Evolutionary conservation across 2,329 filamentous ascomycete genomes (phyloP), one percentile per base, ranked within the genome.

Genomic region (Juglanconis oblonga): DNA sequence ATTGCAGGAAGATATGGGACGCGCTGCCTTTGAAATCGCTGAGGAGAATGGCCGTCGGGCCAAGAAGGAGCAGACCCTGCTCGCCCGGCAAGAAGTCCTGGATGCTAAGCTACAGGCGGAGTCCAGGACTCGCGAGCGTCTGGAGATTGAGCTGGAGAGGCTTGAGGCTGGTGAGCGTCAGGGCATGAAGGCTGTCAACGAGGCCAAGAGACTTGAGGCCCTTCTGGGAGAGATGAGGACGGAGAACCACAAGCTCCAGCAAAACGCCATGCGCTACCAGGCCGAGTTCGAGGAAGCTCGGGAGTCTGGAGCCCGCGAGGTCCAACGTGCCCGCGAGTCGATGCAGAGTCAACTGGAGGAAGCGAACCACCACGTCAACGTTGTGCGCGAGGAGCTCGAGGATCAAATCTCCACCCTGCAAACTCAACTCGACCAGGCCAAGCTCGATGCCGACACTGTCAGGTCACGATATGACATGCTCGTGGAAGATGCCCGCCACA

Each of bases 1-100:
- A 62, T 79, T 99, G 44, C 93, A 98, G 74, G 85, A 92, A 64
- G 92, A 97, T 67, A 94, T 98, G 88, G 84, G 87, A 36, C 81
- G 81, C 58, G 90, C 92, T 52, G 88, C 91, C 56, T 86, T 86
- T 51, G 89, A 96, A 63, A 87, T 97, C 63, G 87, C 89, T 29
- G 87, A 90, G 67, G 93, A 98, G 70, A 94, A 93, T 70, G 86
- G 89, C 35, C 82, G 84, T 40, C 93, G 90, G 76, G 86, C 87
- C 68, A 89, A 90, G 75, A 89, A 89, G 71, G 91, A 96, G 71
- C 87, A 91, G 66, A 87, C 91, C 61, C 85, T 91, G 65, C 80
- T 92, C 65, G 91, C 91, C 63, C 81, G 92, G 64, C 90, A 91
- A 66, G 89, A 94, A 68, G 87, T 92, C 44, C 83, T 96, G 31